phyloP scores from a whole-genome alignment of 306 rosid genomes.

The Trifolium pratense region DNA sequence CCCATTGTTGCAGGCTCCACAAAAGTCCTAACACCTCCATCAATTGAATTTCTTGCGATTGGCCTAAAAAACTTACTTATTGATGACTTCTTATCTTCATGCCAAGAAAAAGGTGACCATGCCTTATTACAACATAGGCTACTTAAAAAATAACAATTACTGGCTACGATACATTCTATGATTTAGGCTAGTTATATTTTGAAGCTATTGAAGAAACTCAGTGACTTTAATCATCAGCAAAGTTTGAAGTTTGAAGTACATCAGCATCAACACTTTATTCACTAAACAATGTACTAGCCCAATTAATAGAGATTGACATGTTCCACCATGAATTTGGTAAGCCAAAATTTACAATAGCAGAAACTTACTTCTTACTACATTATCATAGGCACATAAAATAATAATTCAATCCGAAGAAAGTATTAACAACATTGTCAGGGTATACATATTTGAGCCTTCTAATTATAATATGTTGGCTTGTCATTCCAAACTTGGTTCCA shows the following conservation, averaged over 20 bases:
- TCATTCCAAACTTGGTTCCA: background rate
- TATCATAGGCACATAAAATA: background rate
- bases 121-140: too few species aligned
- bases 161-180: too few species aligned
- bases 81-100: too few species aligned
- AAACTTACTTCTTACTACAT: background rate
- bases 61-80: too few species aligned
- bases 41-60: too few species aligned
- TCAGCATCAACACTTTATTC: background rate
- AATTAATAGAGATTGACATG: background rate
- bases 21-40: too few species aligned
- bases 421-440: background rate
- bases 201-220: background rate
- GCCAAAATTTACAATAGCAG: constrained; percentile 8
- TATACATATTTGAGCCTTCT: background rate
- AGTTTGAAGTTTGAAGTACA: background rate
- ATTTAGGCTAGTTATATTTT: too few species aligned
- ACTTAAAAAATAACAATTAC: too few species aligned
- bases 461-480: background rate
- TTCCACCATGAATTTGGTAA: background rate
- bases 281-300: background rate
- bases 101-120: too few species aligned
- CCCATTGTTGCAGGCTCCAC: too few species aligned
- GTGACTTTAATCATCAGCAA: background rate
- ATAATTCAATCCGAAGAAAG: background rate